A percentile compares a stretch with the other conserved stretches of the same genome.
These are phyloP conservation scores for Corymbia calophylla DNA, from an alignment of 441 rosid species.

Conservation along the genomic window DNA sequence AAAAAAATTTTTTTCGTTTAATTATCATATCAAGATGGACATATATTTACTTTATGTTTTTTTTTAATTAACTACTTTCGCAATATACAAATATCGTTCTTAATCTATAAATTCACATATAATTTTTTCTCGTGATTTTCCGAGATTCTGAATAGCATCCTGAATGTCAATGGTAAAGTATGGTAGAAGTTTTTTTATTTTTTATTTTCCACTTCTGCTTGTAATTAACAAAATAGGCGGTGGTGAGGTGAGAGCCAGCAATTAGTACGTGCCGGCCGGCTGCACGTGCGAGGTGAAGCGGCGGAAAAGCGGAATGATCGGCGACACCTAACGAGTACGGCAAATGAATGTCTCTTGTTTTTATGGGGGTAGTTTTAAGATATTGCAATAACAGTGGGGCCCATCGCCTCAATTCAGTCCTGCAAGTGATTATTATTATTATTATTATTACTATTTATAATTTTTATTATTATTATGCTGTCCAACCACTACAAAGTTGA, in stretches of 20 bases:
- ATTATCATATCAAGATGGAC: neutral
- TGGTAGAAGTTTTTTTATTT: neutral
- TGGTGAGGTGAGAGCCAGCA: neutral
- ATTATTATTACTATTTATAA: neutral
- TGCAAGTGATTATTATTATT: neutral
- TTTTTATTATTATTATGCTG: neutral
- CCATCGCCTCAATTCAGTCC: neutral
- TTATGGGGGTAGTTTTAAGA: neutral
- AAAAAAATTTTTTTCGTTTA: neutral
- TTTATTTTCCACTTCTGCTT: neutral
- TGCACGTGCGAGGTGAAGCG: neutral
- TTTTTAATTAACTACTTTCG: neutral
- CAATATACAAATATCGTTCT: neutral
- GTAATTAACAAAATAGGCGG: neutral
- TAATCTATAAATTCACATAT: neutral
- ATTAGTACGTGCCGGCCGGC: neutral
- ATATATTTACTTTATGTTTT: neutral
- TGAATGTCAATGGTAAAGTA: neutral
- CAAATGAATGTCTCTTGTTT: neutral
- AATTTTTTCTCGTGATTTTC: neutral
- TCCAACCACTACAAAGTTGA: neutral
- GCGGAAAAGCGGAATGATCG: neutral
- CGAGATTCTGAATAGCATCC: neutral
- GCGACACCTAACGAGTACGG: neutral
- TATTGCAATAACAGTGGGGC: neutral